Evolutionary conservation across 768 basidiomycete genomes (phyloP), one percentile per base, ranked within the genome.

Genomic region (Termitomyces sp.): DNA sequence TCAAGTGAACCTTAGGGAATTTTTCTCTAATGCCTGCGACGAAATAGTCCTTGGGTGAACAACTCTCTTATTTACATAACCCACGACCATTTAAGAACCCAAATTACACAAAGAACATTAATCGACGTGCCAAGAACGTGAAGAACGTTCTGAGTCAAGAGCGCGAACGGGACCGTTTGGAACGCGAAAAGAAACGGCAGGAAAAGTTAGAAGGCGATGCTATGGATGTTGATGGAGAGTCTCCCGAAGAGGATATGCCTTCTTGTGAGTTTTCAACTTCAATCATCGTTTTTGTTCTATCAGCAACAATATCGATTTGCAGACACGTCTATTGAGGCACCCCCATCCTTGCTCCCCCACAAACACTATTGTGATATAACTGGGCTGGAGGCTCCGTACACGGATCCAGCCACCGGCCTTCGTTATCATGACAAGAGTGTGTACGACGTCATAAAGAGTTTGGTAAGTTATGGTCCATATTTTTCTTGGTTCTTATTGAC

Each of bases 321-420:
- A 92, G 90, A 92, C 63, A 79, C 82, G 6, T 88, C 87, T 2
- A 89, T 94, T 44, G 92, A 94, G 67, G 90, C 92, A 5, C 89
- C 92, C 0, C 92, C 91, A 0, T 93, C 90, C 10, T 66, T 94
- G 1, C 72, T 89, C 8, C 91, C 92, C 3, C 87, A 85, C 48
- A 78, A 79, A 58, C 85, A 87, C 59, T 91, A 88, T 54, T 93
- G 92, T 65, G 92, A 93, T 71, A 92, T 94, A 16, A 94, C 92
- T 0, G 90, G 92, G 0, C 75, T 94, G 13, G 90, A 92, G 71
- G 90, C 88, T 0, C 89, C 87, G 1, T 93, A 93, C 62, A 92
- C 88, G 0, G 89, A 94, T 62, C 91, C 92, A 6, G 81, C 83
- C 2, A 92, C 90, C 0, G 85, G 86, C 1, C 74, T 94, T 10